Percentiles rank a stretch among this genome's conserved stretches.
Conservation (phyloP, 257 asterid species). For the Striga asiatica region DNA sequence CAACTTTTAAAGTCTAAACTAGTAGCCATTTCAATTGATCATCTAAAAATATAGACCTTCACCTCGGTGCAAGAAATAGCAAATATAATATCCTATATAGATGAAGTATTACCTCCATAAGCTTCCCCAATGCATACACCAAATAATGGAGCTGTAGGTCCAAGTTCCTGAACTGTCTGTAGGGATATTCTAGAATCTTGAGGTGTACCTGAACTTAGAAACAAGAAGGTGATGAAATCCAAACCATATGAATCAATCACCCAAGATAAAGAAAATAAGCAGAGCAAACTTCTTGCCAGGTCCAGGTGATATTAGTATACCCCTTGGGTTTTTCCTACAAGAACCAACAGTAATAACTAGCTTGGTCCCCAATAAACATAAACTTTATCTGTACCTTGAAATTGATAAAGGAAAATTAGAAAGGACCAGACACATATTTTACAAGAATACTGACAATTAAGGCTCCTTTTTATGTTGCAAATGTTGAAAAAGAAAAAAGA, state of each 20-base stretch:
- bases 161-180: slow-evolving; percentile 81
- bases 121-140: slow-evolving; percentile 99
- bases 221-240: neutral
- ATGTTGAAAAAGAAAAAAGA: too few relatives aligned
- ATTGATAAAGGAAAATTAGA: neutral
- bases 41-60: too few relatives aligned
- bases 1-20: neutral
- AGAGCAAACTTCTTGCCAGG: slow-evolving; percentile 47
- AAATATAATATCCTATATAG: slow-evolving; percentile 10
- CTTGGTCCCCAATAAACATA: neutral
- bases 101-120: slow-evolving; percentile 79
- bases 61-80: neutral
- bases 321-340: slow-evolving; percentile 83
- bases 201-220: slow-evolving; percentile 52
- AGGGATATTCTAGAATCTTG: slow-evolving; percentile 95
- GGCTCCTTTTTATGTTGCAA: too few relatives aligned
- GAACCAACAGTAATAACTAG: slow-evolving; percentile 7
- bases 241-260: neutral
- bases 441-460: too few relatives aligned
- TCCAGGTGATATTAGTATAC: slow-evolving; percentile 86
- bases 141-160: slow-evolving; percentile 78
- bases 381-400: neutral
- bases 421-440: neutral
- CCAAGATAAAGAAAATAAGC: slow-evolving; percentile 4
- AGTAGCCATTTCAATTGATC: neutral